Evolutionary conservation across 2,329 filamentous ascomycete species (phyloP), one percentile per base, ranked within the genome.

Genomic region (Trichoderma koningiopsis): DNA sequence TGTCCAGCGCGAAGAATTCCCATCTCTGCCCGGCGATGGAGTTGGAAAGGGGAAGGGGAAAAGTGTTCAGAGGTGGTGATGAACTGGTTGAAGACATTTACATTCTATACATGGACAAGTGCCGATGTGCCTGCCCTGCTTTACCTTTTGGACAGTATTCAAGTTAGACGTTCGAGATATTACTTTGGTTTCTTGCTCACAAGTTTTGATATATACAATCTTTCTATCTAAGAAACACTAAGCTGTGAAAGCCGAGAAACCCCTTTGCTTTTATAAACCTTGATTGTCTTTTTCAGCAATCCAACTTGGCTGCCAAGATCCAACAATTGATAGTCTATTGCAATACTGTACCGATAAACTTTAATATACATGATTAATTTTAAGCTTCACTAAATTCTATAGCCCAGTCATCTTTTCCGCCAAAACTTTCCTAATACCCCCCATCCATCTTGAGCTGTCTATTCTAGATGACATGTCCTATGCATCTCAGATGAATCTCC

Each of bases 1-100:
- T 1, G 66, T 61, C 22, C 72, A 73, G 31, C 70, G 72, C 27
- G 79, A 82, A 4, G 82, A 82, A 27, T 85, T 83, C 67, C 82
- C 83, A 2, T 72, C 76, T 19, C 72, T 85, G 47, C 77, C 79
- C 62, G 77, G 76, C 22, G 77, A 79, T 57, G 82, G 81, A 4
- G 78, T 80, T 68, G 84, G 83, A 2, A 86, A 84, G 70, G 83
- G 83, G 4, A 86, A 84, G 71, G 83, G 83, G 2, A 86, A 84
- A 71, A 76, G 77, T 3, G 73, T 76, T 19, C 73, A 70, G 43
- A 72, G 76, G 22, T 76, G 75, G 75, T 79, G 71, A 71, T 60
- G 43, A 10, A 62, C 16, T 24, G 22, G 52, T 7, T 10, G 35
- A 33, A 16, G 24, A 22, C 1, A 14, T 40, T 43, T 64, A 31